Conservation (phyloP, 1,284 basidiomycete genomes). For the Ceratobasidium sp. region DNA sequence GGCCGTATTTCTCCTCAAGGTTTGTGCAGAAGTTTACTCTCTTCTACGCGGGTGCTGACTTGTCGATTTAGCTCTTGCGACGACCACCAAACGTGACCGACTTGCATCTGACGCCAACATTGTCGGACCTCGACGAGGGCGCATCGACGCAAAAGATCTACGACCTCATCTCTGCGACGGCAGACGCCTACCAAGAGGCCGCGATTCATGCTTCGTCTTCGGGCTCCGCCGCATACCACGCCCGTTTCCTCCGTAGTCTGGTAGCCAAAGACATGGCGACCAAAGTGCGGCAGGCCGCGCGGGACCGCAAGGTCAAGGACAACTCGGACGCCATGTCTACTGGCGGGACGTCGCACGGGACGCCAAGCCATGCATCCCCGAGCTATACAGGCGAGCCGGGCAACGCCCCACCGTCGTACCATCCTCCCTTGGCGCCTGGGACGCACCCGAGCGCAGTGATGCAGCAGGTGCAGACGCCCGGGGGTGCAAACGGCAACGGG, state of each 20-base stretch:
- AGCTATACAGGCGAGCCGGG: constrained; percentile 17
- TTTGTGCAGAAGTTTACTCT: constrained; percentile 50
- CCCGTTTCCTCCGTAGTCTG: constrained; percentile 74
- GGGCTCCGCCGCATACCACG: constrained; percentile 67
- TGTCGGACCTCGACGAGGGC: constrained; percentile 61
- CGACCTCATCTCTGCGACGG: constrained; percentile 65
- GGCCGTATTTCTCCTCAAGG: constrained; percentile 76
- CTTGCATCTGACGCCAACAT: constrained; percentile 29
- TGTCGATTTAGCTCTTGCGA: constrained; percentile 43
- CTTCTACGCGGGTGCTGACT: neutral
- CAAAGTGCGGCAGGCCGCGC: constrained; percentile 58
- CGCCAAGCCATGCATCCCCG: constrained; percentile 33
- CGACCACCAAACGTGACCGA: constrained; percentile 42
- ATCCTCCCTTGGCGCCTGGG: constrained; percentile 32
- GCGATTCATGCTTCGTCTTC: constrained; percentile 51
- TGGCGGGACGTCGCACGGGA: constrained; percentile 36
- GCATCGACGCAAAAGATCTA: constrained; percentile 66
- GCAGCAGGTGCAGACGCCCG: constrained; percentile 4
- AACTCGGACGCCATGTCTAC: constrained; percentile 38
- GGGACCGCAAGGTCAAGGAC: constrained; percentile 49
- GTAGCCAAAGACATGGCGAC: constrained; percentile 63
- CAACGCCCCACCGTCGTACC: constrained; percentile 39
- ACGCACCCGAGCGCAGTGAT: neutral
- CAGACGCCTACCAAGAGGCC: constrained; percentile 75
- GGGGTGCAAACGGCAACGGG: neutral